Conservation (phyloP, 2,329 filamentous ascomycete species). For the Aspergillus caelatus region DNA sequence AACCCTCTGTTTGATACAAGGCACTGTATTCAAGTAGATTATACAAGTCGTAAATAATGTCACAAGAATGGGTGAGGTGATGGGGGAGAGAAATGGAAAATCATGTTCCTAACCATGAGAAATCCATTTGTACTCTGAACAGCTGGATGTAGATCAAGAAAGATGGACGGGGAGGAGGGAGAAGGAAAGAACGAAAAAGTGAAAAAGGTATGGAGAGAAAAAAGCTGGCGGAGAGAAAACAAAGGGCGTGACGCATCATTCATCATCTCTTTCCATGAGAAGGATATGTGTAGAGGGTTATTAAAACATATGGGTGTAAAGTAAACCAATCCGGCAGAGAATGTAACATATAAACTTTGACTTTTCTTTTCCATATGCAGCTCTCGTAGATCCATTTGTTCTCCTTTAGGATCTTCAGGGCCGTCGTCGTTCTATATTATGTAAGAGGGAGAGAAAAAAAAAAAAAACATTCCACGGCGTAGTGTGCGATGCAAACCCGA, state of each 20-base stretch:
- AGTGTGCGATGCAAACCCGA: not conserved
- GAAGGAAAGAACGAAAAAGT: not conserved
- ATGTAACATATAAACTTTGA: not conserved
- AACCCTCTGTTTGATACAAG: not conserved
- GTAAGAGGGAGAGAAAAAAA: not conserved
- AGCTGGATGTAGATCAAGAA: not conserved
- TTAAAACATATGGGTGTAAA: slow-evolving; percentile 3
- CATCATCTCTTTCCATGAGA: slow-evolving; percentile 5
- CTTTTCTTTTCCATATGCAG: not conserved
- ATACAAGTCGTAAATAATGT: not conserved
- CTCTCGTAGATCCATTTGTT: slow-evolving; percentile 1
- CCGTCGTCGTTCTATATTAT: not conserved
- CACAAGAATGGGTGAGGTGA: not conserved
- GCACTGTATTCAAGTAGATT: not conserved
- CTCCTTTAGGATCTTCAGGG: not conserved
- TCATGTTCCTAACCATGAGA: not conserved
- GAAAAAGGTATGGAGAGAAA: not conserved
- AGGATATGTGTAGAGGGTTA: slow-evolving; percentile 4
- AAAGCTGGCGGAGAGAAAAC: not conserved
- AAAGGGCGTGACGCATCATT: slow-evolving; percentile 10
- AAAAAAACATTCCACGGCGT: not conserved
- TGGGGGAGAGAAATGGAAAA: not conserved
- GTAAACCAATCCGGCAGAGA: not conserved
- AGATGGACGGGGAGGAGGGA: not conserved
- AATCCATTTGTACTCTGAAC: not conserved